Evolutionary conservation across 108 stramenopile genomes (phyloP).

Genomic region (Cyclotella distinguenda): DNA sequence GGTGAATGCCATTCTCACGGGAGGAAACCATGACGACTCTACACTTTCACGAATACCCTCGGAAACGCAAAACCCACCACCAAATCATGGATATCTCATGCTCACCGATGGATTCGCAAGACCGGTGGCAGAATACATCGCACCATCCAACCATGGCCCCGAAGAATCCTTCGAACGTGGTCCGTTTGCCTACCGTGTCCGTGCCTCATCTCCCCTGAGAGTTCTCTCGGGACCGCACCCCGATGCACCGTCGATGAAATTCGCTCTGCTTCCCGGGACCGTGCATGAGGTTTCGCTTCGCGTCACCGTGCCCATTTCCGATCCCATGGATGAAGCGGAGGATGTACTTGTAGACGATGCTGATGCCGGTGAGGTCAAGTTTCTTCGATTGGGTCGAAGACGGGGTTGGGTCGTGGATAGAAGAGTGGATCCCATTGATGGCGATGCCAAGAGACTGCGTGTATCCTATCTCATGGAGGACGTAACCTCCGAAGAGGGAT

Average conservation of each 20-base stretch:
- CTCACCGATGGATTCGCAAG: slow-evolving; percentile 17
- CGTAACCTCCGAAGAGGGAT: slow-evolving; percentile 39
- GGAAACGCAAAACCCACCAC: background rate
- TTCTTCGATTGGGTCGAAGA: slow-evolving; percentile 58
- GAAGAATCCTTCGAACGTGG: slow-evolving; percentile 55
- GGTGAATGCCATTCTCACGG: slow-evolving; percentile 77
- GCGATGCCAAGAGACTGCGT: slow-evolving; percentile 16
- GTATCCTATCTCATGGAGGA: slow-evolving; percentile 55
- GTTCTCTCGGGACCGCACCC: slow-evolving; percentile 69
- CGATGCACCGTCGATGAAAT: slow-evolving; percentile 65
- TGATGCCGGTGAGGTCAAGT: slow-evolving; percentile 43
- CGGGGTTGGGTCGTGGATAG: slow-evolving; percentile 78
- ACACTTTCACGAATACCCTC: background rate
- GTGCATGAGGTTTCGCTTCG: slow-evolving; percentile 69
- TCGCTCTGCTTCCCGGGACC: slow-evolving; percentile 65
- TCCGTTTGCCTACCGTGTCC: slow-evolving; percentile 59
- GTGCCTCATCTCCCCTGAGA: slow-evolving; percentile 66
- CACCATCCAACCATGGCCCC: background rate
- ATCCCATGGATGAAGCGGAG: slow-evolving; percentile 3
- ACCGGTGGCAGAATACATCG: slow-evolving; percentile 53
- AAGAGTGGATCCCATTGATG: slow-evolving; percentile 30
- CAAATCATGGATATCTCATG: slow-evolving; percentile 35
- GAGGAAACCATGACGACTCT: slow-evolving; percentile 72
- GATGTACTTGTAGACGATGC: slow-evolving; percentile 32
- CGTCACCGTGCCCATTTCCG: slow-evolving; percentile 35